Base-by-base conservation (phyloP, 139 green algal species). In the Volvox reticuliferus region DNA sequence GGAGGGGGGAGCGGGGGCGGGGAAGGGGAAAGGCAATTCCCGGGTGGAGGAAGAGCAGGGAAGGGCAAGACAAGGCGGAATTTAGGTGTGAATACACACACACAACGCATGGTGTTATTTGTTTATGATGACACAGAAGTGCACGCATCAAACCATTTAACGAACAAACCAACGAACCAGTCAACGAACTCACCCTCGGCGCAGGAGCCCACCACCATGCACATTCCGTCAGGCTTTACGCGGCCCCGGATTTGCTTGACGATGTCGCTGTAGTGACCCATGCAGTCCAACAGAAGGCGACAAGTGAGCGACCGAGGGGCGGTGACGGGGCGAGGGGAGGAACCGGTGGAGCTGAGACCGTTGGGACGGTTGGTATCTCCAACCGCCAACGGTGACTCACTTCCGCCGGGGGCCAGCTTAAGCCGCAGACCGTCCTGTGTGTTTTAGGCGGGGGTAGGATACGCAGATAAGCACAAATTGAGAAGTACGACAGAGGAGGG, bases 201-300 rank as follows among this genome's bases (percentile, higher is more conserved):
- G 89, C 97, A 98, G 0, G 92, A 93, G 20, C 98, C 98, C 82
- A 99, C 97, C 79, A 99, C 97, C 84, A 99, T 79, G 78, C 95
- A 96, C 94, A 99, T 96, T 73, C 97, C 97, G 36, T 99, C 94
- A 6, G 97, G 97, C 89, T 97, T 97, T 6, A 87, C 75, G 2
- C 91, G 62, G 22, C 94, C 92, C 18, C 98, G 82, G 69, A 97
- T 92, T 95, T 99, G 97, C 82, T 96, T 96, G 5, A 97, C 96
- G 33, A 99, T 97, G 77, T 96, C 95, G 17, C 89, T 96, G 90
- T 94, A 97, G 87, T 99, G 95, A 35, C 98, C 98, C 97, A 99
- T 99, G 94, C 95, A 98, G 91, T 99, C 98, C 28, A 99, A 63
- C 71, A 99, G 91, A 82, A 99, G 94, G 0, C 96, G 93, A 13